Base-by-base conservation (phyloP, 1,284 basidiomycete species). In the Malassezia arunalokei region DNA sequence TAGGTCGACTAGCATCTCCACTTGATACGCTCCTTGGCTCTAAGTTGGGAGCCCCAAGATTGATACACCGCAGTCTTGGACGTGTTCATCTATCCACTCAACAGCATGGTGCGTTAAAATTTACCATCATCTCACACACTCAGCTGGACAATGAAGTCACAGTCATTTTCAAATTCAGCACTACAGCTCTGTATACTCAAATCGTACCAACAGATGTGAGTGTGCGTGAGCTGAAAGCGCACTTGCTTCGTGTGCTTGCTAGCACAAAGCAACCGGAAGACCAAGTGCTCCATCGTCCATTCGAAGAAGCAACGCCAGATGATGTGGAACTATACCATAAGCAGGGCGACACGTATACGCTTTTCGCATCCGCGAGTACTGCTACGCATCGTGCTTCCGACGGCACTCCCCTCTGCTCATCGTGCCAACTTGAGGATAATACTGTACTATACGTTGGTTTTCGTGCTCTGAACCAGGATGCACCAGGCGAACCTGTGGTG, bases 371-470 rank as follows among this genome's bases (percentile, higher is more conserved):
- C 8, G n/a, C 20, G 33, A 38, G 28, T 12, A 35, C 40, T 14
- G 11, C 45, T 31, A 9, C 47, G 15, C 5, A 12, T 24, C 38
- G 28, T 12, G 37, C 51, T 20, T 17, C 37, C 6, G 53, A 55
- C 14, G 47, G 43, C 11, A 40, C 43, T 4, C 33, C 47, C 12
- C 38, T 40, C 5, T 35, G 49, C 28, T 31, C 35, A 5, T 28
- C 33, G 5, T 33, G 44, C 8, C 35, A 31, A 8, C 43, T 56
- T 6, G 37, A 40, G 9, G 50, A 52, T 40, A 12, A 40, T 2
- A n/a, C 24, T 15, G 32, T 37, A 20, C 27, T 56, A 20, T 56
- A 54, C 27, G 35, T 54, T 14, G 49, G 54, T n/a, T 56, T 45
- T 20, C 40, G 42, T n/a, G 33, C 24, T 6, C n/a, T 33, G 1